A percentile compares a stretch with the other conserved stretches of the same genome.
phyloP scores from a whole-genome alignment of 306 rosid species.

The Pachyrhizus erosus region DNA sequence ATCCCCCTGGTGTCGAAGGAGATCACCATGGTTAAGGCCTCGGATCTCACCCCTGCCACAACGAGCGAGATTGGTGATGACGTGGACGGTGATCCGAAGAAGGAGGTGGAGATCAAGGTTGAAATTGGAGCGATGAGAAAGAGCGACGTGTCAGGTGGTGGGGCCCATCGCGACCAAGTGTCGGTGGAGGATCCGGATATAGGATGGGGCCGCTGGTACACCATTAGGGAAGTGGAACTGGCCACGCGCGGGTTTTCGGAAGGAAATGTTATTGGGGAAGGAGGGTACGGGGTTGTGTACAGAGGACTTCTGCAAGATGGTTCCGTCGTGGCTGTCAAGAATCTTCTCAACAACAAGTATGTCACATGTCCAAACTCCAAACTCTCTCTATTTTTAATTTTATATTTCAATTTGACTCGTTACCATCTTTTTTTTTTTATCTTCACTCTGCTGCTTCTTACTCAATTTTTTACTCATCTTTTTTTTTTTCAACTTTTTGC shows the following conservation, averaged over 20 bases:
- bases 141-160: no score
- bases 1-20: slow-evolving; percentile 84
- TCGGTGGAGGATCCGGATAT: slow-evolving; percentile 64
- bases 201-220: slow-evolving; percentile 98
- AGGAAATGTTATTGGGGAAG: slow-evolving; percentile 92
- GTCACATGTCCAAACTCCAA: neutral
- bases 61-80: slow-evolving; percentile 41
- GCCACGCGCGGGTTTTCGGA: slow-evolving; percentile 79
- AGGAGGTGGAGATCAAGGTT: slow-evolving; percentile 40
- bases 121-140: slow-evolving; percentile 51
- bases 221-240: slow-evolving; percentile 69
- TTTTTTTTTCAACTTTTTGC: neutral
- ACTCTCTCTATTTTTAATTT: neutral
- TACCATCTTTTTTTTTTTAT: neutral
- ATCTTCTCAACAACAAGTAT: slow-evolving; percentile 95
- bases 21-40: slow-evolving; percentile 66
- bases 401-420: neutral
- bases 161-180: slow-evolving; percentile 47
- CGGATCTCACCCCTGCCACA: slow-evolving; percentile 47
- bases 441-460: neutral
- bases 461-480: no score
- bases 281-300: slow-evolving; percentile 92
- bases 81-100: slow-evolving; percentile 38
- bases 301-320: slow-evolving; percentile 77
- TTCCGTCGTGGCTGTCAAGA: slow-evolving; percentile 87